Base-by-base conservation (phyloP, 352 stramenopile genomes). In the Achlya hypogyna region DNA sequence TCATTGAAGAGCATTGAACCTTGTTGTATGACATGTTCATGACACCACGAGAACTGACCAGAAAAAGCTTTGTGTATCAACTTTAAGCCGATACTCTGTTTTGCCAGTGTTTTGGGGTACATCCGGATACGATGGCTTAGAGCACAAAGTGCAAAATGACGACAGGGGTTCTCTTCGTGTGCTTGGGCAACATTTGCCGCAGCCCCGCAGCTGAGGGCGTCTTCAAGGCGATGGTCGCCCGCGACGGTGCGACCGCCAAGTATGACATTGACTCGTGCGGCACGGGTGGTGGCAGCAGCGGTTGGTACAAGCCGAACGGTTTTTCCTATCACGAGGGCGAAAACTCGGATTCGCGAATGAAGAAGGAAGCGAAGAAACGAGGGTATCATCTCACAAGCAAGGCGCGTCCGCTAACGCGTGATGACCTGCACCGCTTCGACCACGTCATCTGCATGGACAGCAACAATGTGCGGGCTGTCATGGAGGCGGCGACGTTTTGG, bases 371-470 rank as follows among this genome's bases (percentile, higher is more conserved):
- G 29, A 73, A 80, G 65, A 95, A 94, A 69, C 84, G 88, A 27
- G 85, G 87, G 59, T 91, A 91, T 70, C 69, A 71, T 14, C 81
- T 96, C 65, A 93, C 78, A 53, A 95, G 86, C 0, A 75, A 76
- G 32, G 88, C 88, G 23, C 82, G 87, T 22, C 82, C 86, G 25
- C 75, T 96, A 9, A 82, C 71, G n/a, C 70, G 66, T 6, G 38
- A 77, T 34, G 88, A 96, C 45, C 75, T 96, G 40, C 72, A 89
- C 10, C 69, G 82, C 14, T 94, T 96, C 53, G 87, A 96, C 67
- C 82, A 91, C 63, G 93, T 96, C 69, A 79, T 96, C 31, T 92
- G 84, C 67, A 96, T 96, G 88, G 88, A 96, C 62, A 72, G 81
- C 62, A 87, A 86, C 73, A 96, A 96, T 75, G 78, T 78, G 40